phyloP scores from a whole-genome alignment of 768 basidiomycete genomes.

The Amanita polypyramis region DNA sequence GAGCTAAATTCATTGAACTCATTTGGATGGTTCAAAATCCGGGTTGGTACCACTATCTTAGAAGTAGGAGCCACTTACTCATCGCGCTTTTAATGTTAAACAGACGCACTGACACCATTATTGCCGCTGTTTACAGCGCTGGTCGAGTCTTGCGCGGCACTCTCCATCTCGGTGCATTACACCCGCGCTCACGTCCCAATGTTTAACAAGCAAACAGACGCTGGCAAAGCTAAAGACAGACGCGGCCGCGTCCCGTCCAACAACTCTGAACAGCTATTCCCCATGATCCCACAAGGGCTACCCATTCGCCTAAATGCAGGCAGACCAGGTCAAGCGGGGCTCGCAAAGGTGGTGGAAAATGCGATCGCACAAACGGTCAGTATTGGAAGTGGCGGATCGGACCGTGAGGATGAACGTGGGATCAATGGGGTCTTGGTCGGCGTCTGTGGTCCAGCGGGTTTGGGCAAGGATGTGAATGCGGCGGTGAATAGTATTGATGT shows the following conservation, averaged over 20 bases:
- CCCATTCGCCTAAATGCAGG: not conserved
- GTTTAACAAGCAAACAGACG: not conserved
- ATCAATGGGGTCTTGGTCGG: conserved; percentile 8
- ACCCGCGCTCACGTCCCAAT: not conserved
- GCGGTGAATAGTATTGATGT: conserved; percentile 24
- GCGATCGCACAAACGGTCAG: not conserved
- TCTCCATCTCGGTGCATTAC: conserved; percentile 4
- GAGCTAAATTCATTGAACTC: conserved; percentile 50
- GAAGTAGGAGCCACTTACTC: no score
- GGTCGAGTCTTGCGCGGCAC: not conserved
- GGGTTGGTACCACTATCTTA: conserved; percentile 19
- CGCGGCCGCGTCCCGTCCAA: not conserved
- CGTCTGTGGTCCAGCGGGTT: not conserved
- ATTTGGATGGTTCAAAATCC: conserved; percentile 57
- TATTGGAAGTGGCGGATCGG: not conserved
- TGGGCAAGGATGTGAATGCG: not conserved
- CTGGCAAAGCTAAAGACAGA: not conserved
- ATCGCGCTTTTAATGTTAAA: not conserved
- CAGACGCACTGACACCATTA: conserved; percentile 1
- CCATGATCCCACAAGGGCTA: conserved; percentile 1
- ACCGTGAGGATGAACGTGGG: conserved; percentile 1
- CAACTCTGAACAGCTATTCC: not conserved
- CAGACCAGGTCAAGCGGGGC: conserved; percentile 6
- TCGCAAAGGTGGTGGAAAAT: not conserved
- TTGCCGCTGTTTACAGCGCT: conserved; percentile 3